These are phyloP conservation scores for Lachancea kluyveri DNA, from an alignment of 805 yeast genomes.

Conservation along the genomic window DNA sequence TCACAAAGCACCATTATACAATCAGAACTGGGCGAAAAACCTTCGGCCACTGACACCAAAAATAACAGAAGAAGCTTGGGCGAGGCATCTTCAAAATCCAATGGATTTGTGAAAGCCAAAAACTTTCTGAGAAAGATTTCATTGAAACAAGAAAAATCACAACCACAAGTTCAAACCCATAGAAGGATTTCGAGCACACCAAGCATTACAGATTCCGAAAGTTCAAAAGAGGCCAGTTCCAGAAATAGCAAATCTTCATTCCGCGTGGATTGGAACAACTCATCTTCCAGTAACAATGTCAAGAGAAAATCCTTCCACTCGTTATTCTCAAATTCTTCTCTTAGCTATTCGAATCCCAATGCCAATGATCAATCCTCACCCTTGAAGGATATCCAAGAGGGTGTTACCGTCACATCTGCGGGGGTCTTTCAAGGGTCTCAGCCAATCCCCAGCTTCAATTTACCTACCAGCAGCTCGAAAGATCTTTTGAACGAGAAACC, in stretches of 20 bases:
- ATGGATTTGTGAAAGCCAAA: slow-evolving; percentile 9
- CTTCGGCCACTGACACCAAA: too few species aligned
- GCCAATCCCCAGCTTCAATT: too few species aligned
- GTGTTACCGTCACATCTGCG: too few species aligned
- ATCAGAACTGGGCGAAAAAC: too few species aligned
- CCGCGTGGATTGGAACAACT: neutral
- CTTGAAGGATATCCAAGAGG: slow-evolving; percentile 1
- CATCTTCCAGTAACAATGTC: neutral
- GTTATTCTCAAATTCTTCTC: slow-evolving; percentile 11
- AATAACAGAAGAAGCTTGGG: too few species aligned
- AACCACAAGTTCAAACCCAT: neutral
- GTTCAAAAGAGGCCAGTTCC: slow-evolving; percentile 1
- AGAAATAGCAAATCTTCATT: neutral
- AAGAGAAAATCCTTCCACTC: slow-evolving; percentile 15
- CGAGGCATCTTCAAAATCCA: too few species aligned
- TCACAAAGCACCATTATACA: too few species aligned
- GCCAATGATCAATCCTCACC: slow-evolving; percentile 4
- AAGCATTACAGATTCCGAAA: neutral
- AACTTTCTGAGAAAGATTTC: slow-evolving; percentile 13
- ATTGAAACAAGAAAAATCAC: slow-evolving; percentile 2
- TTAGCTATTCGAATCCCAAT: slow-evolving; percentile 1
- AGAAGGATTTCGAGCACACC: slow-evolving; percentile 5
- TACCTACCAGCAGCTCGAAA: too few species aligned
- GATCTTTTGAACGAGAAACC: too few species aligned
- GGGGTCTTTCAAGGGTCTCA: too few species aligned